A percentile compares a stretch with the other conserved stretches of the same genome.
These are phyloP conservation scores for Arthroderma sp. DNA, from an alignment of 2,329 filamentous ascomycete genomes.

Conservation along the genomic window DNA sequence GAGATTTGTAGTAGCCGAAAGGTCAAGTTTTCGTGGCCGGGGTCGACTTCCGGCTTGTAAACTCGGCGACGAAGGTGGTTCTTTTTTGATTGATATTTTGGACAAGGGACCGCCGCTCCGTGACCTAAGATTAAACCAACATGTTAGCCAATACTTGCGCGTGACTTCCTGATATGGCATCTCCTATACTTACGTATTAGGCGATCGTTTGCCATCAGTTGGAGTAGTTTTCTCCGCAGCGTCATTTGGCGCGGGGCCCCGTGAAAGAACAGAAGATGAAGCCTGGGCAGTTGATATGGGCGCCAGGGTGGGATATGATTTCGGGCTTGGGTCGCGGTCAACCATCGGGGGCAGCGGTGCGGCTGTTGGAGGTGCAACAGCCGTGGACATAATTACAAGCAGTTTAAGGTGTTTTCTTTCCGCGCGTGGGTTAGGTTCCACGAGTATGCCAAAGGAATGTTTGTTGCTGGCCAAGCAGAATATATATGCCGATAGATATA, in stretches of 20 bases:
- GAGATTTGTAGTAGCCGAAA: constrained; percentile 32
- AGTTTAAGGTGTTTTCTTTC: not conserved
- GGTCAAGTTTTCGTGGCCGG: constrained; percentile 34
- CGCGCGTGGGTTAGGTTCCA: not conserved
- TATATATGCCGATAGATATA: too few relatives aligned
- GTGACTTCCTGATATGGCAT: not conserved
- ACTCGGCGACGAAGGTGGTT: constrained; percentile 70
- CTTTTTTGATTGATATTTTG: constrained; percentile 92
- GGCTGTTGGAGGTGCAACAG: constrained; percentile 33
- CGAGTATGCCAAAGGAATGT: not conserved
- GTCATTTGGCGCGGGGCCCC: constrained; percentile 22
- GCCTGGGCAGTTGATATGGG: constrained; percentile 23
- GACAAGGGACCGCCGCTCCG: constrained; percentile 41
- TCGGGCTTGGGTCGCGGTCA: constrained; percentile 32
- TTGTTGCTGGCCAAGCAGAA: not conserved
- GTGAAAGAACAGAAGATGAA: constrained; percentile 23
- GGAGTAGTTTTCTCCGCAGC: constrained; percentile 22
- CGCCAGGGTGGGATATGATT: constrained; percentile 30
- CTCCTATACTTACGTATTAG: constrained; percentile 35
- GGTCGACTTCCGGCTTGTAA: constrained; percentile 44
- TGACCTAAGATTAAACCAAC: constrained; percentile 12
- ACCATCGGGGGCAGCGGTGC: constrained; percentile 32
- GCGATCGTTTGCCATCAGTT: constrained; percentile 41
- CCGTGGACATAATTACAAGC: constrained; percentile 32
- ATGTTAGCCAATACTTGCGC: not conserved